A percentile compares a stretch with the other conserved stretches of the same genome.
Evolutionary conservation across 2,329 filamentous ascomycete species (phyloP).

Genomic region (Calonectria pseudoturangicola): DNA sequence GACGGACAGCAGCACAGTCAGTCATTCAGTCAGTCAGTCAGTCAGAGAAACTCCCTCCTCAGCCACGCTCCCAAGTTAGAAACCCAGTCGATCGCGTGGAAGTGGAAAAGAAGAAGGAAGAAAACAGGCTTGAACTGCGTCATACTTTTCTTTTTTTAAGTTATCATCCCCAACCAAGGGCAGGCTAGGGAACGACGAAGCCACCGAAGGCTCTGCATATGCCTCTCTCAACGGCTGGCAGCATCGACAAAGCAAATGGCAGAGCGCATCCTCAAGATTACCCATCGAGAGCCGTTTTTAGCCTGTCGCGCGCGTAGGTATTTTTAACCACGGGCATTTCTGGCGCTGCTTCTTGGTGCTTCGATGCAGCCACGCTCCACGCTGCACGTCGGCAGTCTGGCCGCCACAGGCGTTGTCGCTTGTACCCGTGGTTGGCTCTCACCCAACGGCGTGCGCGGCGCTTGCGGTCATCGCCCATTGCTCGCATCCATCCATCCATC

Average conservation of each 20-base stretch:
- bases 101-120: not conserved
- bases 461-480: constrained; percentile 27
- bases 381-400: constrained; percentile 22
- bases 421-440: constrained; percentile 3
- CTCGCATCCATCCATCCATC: not conserved
- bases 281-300: constrained; percentile 15
- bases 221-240: not conserved
- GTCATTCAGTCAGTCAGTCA: constrained; percentile 13
- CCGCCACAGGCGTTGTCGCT: constrained; percentile 25
- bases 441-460: constrained; percentile 18
- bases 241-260: not conserved
- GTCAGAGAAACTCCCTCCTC: constrained; percentile 5
- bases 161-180: not conserved
- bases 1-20: not conserved
- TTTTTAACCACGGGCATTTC: constrained; percentile 29
- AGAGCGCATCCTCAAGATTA: not conserved
- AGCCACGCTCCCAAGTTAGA: constrained; percentile 23
- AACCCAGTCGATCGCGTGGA: not conserved
- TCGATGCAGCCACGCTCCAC: constrained; percentile 29
- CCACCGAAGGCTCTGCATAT: not conserved
- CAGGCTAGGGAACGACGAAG: not conserved
- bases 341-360: constrained; percentile 12
- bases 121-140: not conserved
- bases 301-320: constrained; percentile 8
- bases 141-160: constrained; percentile 11